Conservation (phyloP, 768 basidiomycete species). For the Guyanaporus albipodus region DNA sequence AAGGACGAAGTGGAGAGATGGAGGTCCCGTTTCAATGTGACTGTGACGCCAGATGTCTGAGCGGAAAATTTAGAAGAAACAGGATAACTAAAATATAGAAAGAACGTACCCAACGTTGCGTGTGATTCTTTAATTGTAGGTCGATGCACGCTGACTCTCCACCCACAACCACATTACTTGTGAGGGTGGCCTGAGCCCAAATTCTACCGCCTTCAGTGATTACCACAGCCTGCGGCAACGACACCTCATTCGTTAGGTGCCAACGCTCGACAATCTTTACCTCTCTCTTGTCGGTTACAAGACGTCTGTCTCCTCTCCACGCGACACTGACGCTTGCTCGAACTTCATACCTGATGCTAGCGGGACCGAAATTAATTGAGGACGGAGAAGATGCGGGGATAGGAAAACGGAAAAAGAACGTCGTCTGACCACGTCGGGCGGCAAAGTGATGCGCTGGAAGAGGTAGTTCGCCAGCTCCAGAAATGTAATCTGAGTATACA, state of each 20-base stretch:
- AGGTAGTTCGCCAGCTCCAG: conserved; percentile 51
- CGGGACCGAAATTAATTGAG: conserved; percentile 67
- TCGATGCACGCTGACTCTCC: conserved; percentile 72
- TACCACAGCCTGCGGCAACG: conserved; percentile 52
- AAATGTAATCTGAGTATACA: conserved; percentile 52
- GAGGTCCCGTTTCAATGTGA: conserved; percentile 59
- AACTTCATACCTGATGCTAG: conserved; percentile 67
- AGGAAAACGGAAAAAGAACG: conserved; percentile 78
- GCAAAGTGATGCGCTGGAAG: conserved; percentile 65
- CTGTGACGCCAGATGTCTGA: conserved; percentile 64
- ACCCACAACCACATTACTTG: conserved; percentile 59
- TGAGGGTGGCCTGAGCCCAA: conserved; percentile 66
- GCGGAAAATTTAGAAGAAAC: conserved; percentile 1
- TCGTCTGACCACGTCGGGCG: conserved; percentile 72
- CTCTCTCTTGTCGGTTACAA: conserved; percentile 59
- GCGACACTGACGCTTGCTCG: conserved; percentile 66
- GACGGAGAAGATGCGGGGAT: conserved; percentile 64
- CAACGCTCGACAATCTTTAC: conserved; percentile 63
- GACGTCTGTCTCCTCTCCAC: conserved; percentile 69
- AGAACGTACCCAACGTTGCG: conserved; percentile 62
- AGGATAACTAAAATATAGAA: neutral
- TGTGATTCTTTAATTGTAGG: conserved; percentile 79
- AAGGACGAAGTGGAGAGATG: conserved; percentile 43
- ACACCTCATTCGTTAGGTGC: conserved; percentile 33
- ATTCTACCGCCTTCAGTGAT: conserved; percentile 79